These are phyloP conservation scores for Musa schizocarpa DNA, from an alignment of 176 grass and related monocot species.

Conservation along the genomic window DNA sequence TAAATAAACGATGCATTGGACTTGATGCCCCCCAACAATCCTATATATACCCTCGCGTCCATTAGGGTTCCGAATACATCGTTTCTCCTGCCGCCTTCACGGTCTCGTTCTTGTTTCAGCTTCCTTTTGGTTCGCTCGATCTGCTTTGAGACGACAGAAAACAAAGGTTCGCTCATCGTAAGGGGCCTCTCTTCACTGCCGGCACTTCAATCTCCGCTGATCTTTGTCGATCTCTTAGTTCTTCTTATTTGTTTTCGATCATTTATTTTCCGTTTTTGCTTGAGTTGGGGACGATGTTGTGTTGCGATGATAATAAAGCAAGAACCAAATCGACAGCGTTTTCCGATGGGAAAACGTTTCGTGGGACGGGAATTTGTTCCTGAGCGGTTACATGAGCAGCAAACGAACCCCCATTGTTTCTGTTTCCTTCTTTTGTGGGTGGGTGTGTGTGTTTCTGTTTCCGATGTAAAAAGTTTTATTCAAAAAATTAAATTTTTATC, in stretches of 20 bases:
- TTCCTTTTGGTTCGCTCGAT: neutral
- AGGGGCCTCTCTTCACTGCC: neutral
- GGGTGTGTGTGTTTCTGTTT: neutral
- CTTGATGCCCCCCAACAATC: no score
- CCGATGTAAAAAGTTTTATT: no score
- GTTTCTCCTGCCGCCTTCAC: neutral
- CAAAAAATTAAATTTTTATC: no score
- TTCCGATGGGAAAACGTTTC: neutral
- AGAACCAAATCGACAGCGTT: neutral
- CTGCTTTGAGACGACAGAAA: neutral
- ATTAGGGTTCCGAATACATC: neutral
- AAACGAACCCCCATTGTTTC: neutral
- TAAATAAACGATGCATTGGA: neutral
- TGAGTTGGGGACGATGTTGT: neutral
- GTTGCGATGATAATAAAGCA: neutral
- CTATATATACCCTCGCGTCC: neutral
- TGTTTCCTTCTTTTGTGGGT: neutral
- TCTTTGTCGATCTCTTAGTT: neutral
- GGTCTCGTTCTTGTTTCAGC: neutral
- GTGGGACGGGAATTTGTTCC: conserved; percentile 3
- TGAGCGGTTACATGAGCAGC: conserved; percentile 4
- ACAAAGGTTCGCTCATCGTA: neutral
- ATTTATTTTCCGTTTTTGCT: neutral
- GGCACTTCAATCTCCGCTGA: neutral
- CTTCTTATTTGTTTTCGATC: neutral